A percentile compares a stretch with the other conserved stretches of the same genome.
These are phyloP conservation scores for Bassia scoparia DNA, from an alignment of 148 eudicot species.

Conservation along the genomic window DNA sequence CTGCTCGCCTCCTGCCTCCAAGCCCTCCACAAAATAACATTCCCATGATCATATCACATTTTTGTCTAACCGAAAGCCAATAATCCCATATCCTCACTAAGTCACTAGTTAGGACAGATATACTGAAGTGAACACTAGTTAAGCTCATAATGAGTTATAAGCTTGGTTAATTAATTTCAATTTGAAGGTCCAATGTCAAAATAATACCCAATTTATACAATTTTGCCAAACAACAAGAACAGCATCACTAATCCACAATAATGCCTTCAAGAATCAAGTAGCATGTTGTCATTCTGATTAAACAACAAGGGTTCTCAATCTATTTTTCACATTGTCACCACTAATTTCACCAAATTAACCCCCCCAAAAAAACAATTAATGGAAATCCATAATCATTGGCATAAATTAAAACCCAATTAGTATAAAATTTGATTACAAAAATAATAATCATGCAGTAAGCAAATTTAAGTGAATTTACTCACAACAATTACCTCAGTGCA, in stretches of 20 bases:
- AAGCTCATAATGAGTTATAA: not conserved
- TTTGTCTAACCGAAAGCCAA: no score
- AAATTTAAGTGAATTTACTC: not conserved
- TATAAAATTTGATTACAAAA: not conserved
- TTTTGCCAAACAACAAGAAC: no score
- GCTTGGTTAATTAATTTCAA: not conserved
- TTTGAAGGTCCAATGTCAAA: not conserved
- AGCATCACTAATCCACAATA: not conserved
- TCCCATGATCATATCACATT: no score
- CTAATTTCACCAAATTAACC: not conserved
- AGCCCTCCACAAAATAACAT: no score
- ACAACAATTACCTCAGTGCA: conserved; percentile 59
- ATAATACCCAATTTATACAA: no score
- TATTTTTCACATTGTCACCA: not conserved
- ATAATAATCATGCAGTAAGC: no score
- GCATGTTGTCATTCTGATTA: no score
- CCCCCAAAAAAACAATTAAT: not conserved
- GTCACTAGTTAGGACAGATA: no score
- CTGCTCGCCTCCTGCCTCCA: no score
- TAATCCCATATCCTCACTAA: no score
- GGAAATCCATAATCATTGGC: not conserved
- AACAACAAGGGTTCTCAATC: no score
- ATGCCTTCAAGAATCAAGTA: not conserved
- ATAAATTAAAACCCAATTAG: not conserved
- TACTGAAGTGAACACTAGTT: no score